Percentiles rank a stretch among this genome's conserved stretches.
These are phyloP conservation scores for Pelargonium nanum DNA, from an alignment of 345 rosid species.

Conservation along the genomic window DNA sequence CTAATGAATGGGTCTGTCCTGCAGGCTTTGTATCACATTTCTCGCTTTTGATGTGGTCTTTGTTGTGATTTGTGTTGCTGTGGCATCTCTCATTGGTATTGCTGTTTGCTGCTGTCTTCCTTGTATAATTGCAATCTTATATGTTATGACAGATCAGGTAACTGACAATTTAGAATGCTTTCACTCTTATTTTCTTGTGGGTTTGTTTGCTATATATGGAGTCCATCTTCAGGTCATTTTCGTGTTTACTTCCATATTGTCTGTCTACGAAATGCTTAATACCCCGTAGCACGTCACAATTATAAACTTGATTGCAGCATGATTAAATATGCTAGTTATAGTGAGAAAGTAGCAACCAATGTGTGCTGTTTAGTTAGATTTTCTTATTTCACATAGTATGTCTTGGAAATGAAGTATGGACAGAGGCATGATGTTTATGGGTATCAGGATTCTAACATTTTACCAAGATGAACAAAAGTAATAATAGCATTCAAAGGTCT, in stretches of 20 bases:
- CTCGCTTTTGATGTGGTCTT: conserved; percentile 82
- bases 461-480: too few species aligned
- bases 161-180: conserved; percentile 3
- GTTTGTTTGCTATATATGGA: neutral
- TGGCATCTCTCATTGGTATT: conserved; percentile 68
- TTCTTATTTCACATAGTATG: too few species aligned
- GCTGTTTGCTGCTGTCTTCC: conserved; percentile 96
- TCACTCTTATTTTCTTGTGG: neutral
- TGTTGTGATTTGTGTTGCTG: conserved; percentile 57
- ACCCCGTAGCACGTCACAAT: too few species aligned
- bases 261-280: neutral
- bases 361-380: too few species aligned
- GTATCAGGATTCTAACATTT: too few species aligned
- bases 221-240: neutral
- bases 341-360: too few species aligned
- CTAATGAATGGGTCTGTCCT: conserved; percentile 13
- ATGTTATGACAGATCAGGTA: conserved; percentile 78
- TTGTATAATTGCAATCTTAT: conserved; percentile 78
- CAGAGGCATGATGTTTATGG: too few species aligned
- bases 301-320: too few species aligned
- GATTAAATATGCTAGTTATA: too few species aligned
- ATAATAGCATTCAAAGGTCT: too few species aligned
- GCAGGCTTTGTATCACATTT: conserved; percentile 79
- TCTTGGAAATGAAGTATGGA: too few species aligned
- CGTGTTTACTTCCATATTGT: neutral